Evolutionary conservation across 345 rosid species (phyloP).

Genomic region (Murraya paniculata): DNA sequence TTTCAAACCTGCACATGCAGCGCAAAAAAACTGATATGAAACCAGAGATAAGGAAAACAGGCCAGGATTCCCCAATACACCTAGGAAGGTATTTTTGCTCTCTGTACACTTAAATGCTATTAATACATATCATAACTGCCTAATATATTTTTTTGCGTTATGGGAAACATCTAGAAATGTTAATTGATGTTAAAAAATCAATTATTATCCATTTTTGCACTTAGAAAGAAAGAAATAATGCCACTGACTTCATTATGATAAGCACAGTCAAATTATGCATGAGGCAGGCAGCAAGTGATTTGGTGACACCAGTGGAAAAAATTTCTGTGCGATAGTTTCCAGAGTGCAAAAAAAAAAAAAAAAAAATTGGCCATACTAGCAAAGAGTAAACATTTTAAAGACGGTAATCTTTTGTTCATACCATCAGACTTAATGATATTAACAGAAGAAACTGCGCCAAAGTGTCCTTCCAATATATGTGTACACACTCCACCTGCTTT

Average conservation of each 20-base stretch:
- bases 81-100: not conserved
- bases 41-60: not conserved
- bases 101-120: not conserved
- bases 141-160: not conserved
- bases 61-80: not conserved
- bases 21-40: not conserved
- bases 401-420: conserved; percentile 20
- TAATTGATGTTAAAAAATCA: not conserved
- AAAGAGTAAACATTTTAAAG: not conserved
- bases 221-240: not conserved
- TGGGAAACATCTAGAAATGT: not conserved
- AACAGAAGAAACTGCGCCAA: conserved; percentile 70
- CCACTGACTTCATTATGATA: not conserved
- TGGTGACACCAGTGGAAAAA: not conserved
- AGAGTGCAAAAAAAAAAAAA: too few species aligned
- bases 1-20: conserved; percentile 41
- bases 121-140: not conserved
- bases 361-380: not conserved
- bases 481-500: conserved; percentile 68
- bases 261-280: not conserved
- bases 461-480: conserved; percentile 82
- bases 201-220: not conserved
- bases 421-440: conserved; percentile 53
- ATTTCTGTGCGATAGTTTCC: not conserved
- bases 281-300: not conserved